A percentile compares a stretch with the other conserved stretches of the same genome.
These are phyloP conservation scores for Cylindrodendrum hubeiense DNA, from an alignment of 2,329 filamentous ascomycete genomes.

Conservation along the genomic window DNA sequence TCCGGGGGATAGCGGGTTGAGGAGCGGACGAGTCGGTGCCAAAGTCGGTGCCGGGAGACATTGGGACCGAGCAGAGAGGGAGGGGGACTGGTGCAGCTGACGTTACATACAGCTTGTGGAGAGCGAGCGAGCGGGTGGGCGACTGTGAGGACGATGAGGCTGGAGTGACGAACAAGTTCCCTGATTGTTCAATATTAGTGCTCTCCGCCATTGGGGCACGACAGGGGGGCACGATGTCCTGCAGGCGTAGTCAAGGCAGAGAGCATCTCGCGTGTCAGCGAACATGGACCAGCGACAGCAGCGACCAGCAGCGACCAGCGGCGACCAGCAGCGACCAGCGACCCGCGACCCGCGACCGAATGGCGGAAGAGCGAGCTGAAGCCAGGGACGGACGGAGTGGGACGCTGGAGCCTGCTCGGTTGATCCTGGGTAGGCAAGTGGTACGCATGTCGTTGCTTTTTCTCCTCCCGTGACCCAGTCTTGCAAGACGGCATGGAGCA, in stretches of 20 bases:
- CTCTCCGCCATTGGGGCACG: constrained; percentile 14
- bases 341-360: constrained; percentile 15
- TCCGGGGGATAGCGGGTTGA: constrained; percentile 10
- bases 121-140: constrained; percentile 30
- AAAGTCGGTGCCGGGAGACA: constrained; percentile 10
- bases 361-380: constrained; percentile 6
- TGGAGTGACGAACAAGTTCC: constrained; percentile 38
- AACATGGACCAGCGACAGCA: not conserved
- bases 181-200: constrained; percentile 28
- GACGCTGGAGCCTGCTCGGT: constrained; percentile 1
- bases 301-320: constrained; percentile 10
- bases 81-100: constrained; percentile 33
- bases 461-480: not conserved
- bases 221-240: constrained; percentile 24
- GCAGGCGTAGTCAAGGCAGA: constrained; percentile 19
- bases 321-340: constrained; percentile 17
- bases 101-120: constrained; percentile 14
- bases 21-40: constrained; percentile 18
- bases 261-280: constrained; percentile 14
- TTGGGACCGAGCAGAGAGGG: constrained; percentile 10
- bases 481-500: not conserved
- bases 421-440: not conserved
- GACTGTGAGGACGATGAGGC: constrained; percentile 35
- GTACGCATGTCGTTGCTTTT: not conserved
- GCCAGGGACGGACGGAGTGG: constrained; percentile 8